Percentiles rank a stretch among this genome's conserved stretches.
phyloP scores from a whole-genome alignment of 495 filamentous ascomycete genomes.

The Astrothelium macrocarpum region DNA sequence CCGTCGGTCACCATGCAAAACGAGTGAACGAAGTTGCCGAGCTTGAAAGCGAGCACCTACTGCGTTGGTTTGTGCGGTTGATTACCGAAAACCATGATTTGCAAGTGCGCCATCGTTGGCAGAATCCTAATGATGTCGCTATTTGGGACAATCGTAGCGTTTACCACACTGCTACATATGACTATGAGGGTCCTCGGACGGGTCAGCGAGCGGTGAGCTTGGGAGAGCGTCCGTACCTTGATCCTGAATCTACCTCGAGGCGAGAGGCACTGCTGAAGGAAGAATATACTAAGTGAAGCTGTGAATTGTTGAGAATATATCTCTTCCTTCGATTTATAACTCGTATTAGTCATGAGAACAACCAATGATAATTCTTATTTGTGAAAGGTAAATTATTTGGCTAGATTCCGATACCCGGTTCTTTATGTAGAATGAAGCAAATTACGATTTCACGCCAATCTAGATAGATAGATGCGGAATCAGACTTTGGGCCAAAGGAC shows the following conservation, averaged over 20 bases:
- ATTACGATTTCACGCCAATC: neutral
- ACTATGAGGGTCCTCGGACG: constrained; percentile 52
- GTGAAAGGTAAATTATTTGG: neutral
- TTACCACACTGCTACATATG: constrained; percentile 63
- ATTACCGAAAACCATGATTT: constrained; percentile 72
- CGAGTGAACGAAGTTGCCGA: constrained; percentile 57
- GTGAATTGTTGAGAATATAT: neutral
- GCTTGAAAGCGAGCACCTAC: constrained; percentile 52
- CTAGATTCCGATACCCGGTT: neutral
- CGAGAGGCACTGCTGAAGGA: constrained; percentile 12
- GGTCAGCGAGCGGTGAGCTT: constrained; percentile 56
- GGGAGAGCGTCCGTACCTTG: constrained; percentile 63
- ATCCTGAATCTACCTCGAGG: constrained; percentile 23
- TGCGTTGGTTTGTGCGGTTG: constrained; percentile 34
- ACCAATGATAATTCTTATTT: neutral
- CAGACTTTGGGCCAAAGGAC: neutral
- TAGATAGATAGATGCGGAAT: neutral
- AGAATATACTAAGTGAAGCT: neutral
- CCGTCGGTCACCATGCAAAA: constrained; percentile 51
- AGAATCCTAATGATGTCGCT: constrained; percentile 35
- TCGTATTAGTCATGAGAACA: neutral
- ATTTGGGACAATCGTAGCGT: constrained; percentile 74
- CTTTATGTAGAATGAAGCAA: no score
- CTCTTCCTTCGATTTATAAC: neutral
- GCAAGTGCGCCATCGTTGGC: constrained; percentile 56